Evolutionary conservation across 257 asterid species (phyloP).

Genomic region (Forsythia suspensa): DNA sequence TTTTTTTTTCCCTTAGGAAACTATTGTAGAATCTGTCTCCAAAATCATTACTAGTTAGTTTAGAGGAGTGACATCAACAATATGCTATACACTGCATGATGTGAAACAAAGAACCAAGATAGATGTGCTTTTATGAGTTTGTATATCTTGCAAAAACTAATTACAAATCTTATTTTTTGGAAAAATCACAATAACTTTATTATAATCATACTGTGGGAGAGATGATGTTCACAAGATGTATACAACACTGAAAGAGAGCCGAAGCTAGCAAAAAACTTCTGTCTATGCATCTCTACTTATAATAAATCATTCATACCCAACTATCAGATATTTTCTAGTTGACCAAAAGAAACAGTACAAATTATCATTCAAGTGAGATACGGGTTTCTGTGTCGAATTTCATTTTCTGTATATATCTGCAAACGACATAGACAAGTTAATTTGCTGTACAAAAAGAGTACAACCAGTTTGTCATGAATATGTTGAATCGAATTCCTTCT

Average conservation of each 20-base stretch:
- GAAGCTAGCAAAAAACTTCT: not conserved
- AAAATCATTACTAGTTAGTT: not conserved
- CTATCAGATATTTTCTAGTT: not conserved
- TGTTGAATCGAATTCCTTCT: not conserved
- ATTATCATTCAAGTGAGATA: not conserved
- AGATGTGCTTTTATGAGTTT: not conserved
- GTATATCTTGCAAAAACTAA: not conserved
- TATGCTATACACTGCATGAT: not conserved
- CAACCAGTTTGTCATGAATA: not conserved
- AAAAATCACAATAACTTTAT: not conserved
- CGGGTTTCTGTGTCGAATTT: not conserved
- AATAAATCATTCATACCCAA: not conserved
- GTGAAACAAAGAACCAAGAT: not conserved
- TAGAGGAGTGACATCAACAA: not conserved
- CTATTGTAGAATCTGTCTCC: not conserved
- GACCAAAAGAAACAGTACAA: not conserved
- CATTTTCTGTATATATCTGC: not conserved
- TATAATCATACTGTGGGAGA: not conserved
- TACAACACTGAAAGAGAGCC: not conserved
- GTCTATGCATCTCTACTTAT: not conserved
- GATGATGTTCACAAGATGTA: not conserved
- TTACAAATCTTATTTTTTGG: not conserved
- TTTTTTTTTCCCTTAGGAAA: not conserved
- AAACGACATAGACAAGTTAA: not conserved
- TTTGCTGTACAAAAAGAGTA: not conserved